A percentile compares a stretch with the other conserved stretches of the same genome.
These are phyloP conservation scores for Coemansia sp. DNA, from an alignment of 192 early-diverging fungal genomes.

Conservation along the genomic window DNA sequence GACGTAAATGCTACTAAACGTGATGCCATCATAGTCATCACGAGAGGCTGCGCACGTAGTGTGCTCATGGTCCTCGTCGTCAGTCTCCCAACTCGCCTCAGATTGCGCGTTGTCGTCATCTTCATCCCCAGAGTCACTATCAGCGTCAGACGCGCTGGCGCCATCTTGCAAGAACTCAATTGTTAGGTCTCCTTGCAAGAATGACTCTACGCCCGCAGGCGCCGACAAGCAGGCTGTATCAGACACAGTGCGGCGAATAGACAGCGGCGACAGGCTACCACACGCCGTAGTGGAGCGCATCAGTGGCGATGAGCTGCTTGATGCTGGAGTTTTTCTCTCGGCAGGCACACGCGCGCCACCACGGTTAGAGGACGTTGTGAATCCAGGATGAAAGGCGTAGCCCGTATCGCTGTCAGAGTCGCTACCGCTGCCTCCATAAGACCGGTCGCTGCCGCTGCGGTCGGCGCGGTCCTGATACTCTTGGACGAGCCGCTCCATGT, in stretches of 20 bases:
- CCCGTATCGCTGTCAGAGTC: conserved; percentile 23
- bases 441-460: conserved; percentile 10
- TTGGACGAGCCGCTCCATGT: conserved; percentile 31
- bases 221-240: conserved; percentile 9
- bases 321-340: conserved; percentile 3
- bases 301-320: conserved; percentile 23
- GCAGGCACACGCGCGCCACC: neutral
- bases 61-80: neutral
- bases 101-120: neutral
- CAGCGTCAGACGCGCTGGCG: neutral
- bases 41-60: neutral
- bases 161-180: conserved; percentile 18
- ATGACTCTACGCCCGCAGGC: neutral
- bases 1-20: neutral
- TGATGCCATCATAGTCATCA: conserved; percentile 10
- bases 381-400: conserved; percentile 22
- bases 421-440: conserved; percentile 10
- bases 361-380: conserved; percentile 8
- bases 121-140: neutral
- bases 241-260: conserved; percentile 27
- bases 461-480: conserved; percentile 29
- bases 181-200: conserved; percentile 8
- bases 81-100: conserved; percentile 4
- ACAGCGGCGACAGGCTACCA: neutral
- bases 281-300: neutral